Conservation (phyloP, 352 stramenopile genomes). For the Halophytophthora polymorphica region DNA sequence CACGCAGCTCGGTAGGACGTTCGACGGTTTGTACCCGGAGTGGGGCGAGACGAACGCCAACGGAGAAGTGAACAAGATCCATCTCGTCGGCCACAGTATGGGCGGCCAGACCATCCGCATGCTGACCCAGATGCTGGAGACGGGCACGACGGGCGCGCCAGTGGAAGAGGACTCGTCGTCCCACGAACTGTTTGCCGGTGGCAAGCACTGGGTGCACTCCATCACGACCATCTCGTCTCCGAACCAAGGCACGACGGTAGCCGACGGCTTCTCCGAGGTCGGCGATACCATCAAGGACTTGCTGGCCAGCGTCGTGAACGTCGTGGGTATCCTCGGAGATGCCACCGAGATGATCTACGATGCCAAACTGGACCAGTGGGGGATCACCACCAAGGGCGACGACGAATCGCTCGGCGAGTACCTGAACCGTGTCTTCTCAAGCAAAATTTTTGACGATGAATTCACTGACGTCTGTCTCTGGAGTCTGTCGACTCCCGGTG, state of each 20-base stretch:
- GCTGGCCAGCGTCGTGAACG: conserved; percentile 24
- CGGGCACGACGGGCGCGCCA: conserved; percentile 41
- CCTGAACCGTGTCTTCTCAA: conserved; percentile 31
- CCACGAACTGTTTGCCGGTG: conserved; percentile 40
- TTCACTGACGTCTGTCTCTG: conserved; percentile 42
- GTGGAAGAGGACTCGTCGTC: conserved; percentile 26
- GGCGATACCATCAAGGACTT: conserved; percentile 37
- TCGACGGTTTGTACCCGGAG: conserved; percentile 47
- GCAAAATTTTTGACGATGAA: conserved; percentile 29
- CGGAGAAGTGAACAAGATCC: conserved; percentile 55
- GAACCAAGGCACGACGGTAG: conserved; percentile 52
- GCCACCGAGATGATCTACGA: conserved; percentile 38
- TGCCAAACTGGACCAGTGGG: conserved; percentile 56
- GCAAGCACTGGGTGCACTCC: conserved; percentile 59
- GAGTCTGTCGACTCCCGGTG: conserved; percentile 34
- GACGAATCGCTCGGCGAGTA: conserved; percentile 30
- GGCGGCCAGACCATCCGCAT: conserved; percentile 70
- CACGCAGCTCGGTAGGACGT: conserved; percentile 35
- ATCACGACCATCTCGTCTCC: conserved; percentile 58
- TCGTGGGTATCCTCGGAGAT: conserved; percentile 31
- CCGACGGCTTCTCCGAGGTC: conserved; percentile 36
- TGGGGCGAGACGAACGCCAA: conserved; percentile 45
- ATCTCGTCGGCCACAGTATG: conserved; percentile 75
- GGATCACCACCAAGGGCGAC: conserved; percentile 24
- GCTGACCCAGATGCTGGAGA: conserved; percentile 54